phyloP scores from a whole-genome alignment of 306 rosid genomes.

The Hippophae gyantsensis region DNA sequence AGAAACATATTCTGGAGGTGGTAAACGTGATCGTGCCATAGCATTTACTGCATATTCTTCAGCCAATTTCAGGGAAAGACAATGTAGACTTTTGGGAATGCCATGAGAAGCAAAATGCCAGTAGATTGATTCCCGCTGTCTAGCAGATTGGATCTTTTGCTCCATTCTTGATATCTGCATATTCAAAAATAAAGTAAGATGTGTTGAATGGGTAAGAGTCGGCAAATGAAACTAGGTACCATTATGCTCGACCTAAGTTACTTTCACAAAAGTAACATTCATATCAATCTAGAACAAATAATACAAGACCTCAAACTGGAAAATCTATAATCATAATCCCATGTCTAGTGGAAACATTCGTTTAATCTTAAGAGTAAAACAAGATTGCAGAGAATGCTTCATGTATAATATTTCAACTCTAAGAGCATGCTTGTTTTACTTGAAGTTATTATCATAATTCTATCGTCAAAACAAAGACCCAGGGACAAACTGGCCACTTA shows the following conservation, averaged over 20 bases:
- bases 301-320: no score
- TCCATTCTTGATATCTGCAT: slow-evolving; percentile 74
- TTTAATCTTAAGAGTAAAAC: no score
- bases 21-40: slow-evolving; percentile 68
- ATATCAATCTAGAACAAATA: no score
- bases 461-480: background rate
- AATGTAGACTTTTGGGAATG: slow-evolving; percentile 66
- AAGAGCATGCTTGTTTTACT: background rate
- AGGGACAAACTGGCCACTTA: background rate
- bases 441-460: background rate
- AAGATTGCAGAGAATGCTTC: no score
- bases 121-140: slow-evolving; percentile 58
- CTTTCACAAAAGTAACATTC: no score
- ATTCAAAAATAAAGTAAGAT: slow-evolving; percentile 12
- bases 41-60: slow-evolving; percentile 85
- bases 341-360: no score
- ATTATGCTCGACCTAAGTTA: no score
- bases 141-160: slow-evolving; percentile 58
- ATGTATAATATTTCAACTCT: no score
- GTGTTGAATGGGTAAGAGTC: slow-evolving; percentile 6
- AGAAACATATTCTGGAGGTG: slow-evolving; percentile 66
- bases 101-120: slow-evolving; percentile 95
- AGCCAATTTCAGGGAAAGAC: slow-evolving; percentile 75
- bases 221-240: background rate
- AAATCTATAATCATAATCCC: no score